Conservation (phyloP, 139 green algal species). For the Chlorella sp. region DNA sequence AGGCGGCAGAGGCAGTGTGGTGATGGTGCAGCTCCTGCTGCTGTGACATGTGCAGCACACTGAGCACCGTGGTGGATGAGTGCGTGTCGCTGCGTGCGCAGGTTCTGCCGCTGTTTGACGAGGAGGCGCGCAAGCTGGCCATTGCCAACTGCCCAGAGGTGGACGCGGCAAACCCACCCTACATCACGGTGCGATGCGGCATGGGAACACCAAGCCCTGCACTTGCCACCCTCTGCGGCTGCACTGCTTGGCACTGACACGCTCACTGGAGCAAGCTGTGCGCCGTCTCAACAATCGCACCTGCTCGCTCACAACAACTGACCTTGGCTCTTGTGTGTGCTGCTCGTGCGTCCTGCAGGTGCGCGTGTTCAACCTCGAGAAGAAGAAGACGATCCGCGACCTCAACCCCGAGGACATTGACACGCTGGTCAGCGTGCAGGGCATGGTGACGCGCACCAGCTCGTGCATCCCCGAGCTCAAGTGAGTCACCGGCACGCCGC, state of each 20-base stretch:
- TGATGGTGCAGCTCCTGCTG: too few relatives aligned
- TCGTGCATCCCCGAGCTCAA: constrained; percentile 91
- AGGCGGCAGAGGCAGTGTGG: too few relatives aligned
- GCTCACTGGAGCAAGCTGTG: neutral
- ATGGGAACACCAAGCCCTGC: constrained; percentile 7
- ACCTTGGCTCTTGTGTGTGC: too few relatives aligned
- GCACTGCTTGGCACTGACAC: constrained; percentile 2
- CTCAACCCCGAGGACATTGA: constrained; percentile 93
- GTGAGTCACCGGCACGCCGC: constrained; percentile 9
- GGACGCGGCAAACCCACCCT: neutral
- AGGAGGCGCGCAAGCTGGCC: neutral
- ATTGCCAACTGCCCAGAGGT: neutral
- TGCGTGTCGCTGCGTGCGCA: too few relatives aligned
- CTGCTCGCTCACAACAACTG: too few relatives aligned
- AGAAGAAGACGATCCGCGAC: constrained; percentile 77
- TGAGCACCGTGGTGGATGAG: too few relatives aligned
- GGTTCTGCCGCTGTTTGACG: constrained; percentile 1
- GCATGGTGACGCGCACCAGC: constrained; percentile 92
- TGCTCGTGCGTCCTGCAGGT: constrained; percentile 60
- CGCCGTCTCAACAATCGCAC: neutral
- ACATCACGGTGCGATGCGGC: constrained; percentile 7
- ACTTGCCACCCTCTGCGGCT: neutral
- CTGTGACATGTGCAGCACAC: too few relatives aligned
- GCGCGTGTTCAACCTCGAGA: constrained; percentile 84
- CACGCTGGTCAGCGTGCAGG: constrained; percentile 82